Evolutionary conservation across 805 yeast genomes (phyloP).

Genomic region (Suhomyces vadensis): DNA sequence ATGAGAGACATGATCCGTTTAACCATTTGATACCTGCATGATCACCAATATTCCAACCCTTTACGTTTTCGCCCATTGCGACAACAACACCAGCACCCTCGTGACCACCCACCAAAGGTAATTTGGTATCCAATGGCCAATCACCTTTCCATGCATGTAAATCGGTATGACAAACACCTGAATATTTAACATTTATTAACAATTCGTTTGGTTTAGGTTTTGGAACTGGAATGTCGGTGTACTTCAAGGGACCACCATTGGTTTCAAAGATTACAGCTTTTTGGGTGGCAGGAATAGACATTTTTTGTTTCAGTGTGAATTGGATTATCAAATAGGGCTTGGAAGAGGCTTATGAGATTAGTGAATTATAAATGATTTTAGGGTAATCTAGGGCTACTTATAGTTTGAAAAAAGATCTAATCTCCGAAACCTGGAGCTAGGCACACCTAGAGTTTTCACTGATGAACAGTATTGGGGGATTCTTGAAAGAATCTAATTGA

Average conservation of each 20-base stretch:
- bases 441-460: too few relatives aligned
- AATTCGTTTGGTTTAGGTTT: constrained; percentile 75
- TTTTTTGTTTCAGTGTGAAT: constrained; percentile 1
- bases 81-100: constrained; percentile 90
- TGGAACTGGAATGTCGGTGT: constrained; percentile 76
- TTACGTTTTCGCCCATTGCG: constrained; percentile 68
- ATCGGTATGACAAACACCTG: constrained; percentile 94
- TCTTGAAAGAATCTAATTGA: too few relatives aligned
- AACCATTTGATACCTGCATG: constrained; percentile 84
- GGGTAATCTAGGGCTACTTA: too few relatives aligned
- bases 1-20: constrained; percentile 71
- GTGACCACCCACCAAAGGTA: constrained; percentile 85
- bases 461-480: too few relatives aligned
- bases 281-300: constrained; percentile 59
- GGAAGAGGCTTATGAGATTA: neutral
- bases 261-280: constrained; percentile 71
- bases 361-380: too few relatives aligned
- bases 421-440: too few relatives aligned
- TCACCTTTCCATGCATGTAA: constrained; percentile 94
- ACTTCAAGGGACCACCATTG: constrained; percentile 61
- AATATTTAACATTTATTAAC: constrained; percentile 76
- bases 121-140: constrained; percentile 77
- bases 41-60: constrained; percentile 75
- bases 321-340: neutral
- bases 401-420: too few relatives aligned